Evolutionary conservation across 2,329 filamentous ascomycete species (phyloP), one percentile per base, ranked within the genome.

Genomic region (Sclerotinia borealis): DNA sequence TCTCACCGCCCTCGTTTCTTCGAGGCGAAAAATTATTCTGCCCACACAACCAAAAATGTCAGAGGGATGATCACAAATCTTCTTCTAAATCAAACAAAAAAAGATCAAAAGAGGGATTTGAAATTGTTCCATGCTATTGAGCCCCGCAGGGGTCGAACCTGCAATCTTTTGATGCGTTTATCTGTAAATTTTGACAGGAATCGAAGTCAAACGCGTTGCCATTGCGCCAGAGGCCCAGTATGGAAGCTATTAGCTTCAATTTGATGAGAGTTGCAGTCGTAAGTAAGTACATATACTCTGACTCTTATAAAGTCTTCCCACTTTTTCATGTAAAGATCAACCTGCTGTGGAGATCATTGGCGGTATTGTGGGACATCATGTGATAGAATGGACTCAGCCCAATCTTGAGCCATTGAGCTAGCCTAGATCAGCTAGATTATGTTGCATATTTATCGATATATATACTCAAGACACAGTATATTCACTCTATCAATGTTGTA

Each of bases 121-220:
- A n/a, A n/a, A n/a, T n/a, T n/a, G n/a, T 15, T 17, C 15, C 1
- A 27, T 37, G 11, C 9, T 22, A 8, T 17, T 39, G 51, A 54
- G 31, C 51, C 25, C 22, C 36, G 51, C 51, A 39, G 51, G 51
- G 22, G 3, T 52, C 29, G 49, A 52, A 52, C 49, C 49, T 37
- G 31, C 51, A 39, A 39, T 54, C 51, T 39, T 39, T 39, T 37
- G 51, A 54, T 54, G 22, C 22, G 25, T 22, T 27, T 2, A 15
- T 1, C 43, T 47, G 7, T 47, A 27, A 47, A 27, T 27, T 27
- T 22, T 47, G 27, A 47, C 3, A 47, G 43, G 3, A 47, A 6
- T 54, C 51, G 51, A 54, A 54, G 51, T 54, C 51, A 25, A 39
- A 39, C 37, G 51, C 51, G 31, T 54, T 39, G 17, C 51, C 51